Evolutionary conservation across 495 filamentous ascomycete genomes (phyloP), one percentile per base, ranked within the genome.

Genomic region (Bacidia rubella): DNA sequence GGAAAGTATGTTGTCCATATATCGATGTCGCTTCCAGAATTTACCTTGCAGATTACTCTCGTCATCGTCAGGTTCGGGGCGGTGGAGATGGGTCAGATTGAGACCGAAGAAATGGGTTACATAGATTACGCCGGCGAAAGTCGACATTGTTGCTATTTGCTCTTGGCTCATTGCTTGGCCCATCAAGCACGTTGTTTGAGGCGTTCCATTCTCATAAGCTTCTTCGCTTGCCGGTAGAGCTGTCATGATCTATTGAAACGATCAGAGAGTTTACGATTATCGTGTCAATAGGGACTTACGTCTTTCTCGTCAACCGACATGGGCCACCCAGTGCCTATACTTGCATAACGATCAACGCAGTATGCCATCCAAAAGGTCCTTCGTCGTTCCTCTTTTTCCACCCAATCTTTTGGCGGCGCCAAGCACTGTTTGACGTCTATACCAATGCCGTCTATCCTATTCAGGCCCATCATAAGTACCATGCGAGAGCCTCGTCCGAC

Each of bases 301-400:
- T 98, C 92, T 63, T 77, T 77, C 66, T 99, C 93, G 57, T 97
- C 92, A 40, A 98, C 77, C 0, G 78, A 79, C 82, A 97, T 84
- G 1, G 92, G 93, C 92, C 92, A 98, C 12, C 93, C 93, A 22
- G 92, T 98, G 25, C 92, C 93, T 54, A 98, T 90, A 68, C 89
- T 95, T 5, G 92, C 88, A 65, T 90, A 97, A 49, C 92, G 78
- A 64, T 98, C 92, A 51, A 83, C 66, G 56, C 82, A 87, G 62
- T 93, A 98, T 3, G 82, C 77, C 78, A 90, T 83, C 92, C 92
- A 98, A 58, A 97, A 98, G 0, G 86, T 92, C 60, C 92, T 74
- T 53, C 92, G 74, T 61, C 92, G 72, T 67, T 98, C 92, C 68
- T 98, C 92, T 53, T 75, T 74, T 65, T 97, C 92, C 1, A 82